These are phyloP conservation scores for Populus simonii DNA, from an alignment of 345 rosid genomes.

Conservation along the genomic window DNA sequence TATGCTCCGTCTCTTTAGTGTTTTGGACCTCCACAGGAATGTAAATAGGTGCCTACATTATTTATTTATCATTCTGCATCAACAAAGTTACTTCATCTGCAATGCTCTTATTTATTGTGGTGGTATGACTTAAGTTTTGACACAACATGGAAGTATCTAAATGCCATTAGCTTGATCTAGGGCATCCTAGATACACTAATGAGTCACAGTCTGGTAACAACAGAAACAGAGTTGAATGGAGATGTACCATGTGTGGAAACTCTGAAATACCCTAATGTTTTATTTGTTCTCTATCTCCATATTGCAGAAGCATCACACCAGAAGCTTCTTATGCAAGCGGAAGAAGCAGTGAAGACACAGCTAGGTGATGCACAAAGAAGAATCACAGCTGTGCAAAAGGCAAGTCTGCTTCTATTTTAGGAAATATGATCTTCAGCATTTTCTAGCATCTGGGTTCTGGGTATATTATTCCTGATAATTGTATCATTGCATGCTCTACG, in stretches of 20 bases:
- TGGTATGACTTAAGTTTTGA: background rate
- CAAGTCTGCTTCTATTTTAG: constrained; percentile 32
- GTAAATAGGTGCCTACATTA: background rate
- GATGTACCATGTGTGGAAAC: background rate
- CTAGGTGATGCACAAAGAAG: constrained; percentile 61
- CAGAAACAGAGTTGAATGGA: background rate
- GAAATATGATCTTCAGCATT: background rate
- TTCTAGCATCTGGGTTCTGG: background rate
- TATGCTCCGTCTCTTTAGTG: background rate
- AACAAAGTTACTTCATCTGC: background rate
- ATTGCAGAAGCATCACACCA: constrained; percentile 66
- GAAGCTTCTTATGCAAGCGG: constrained; percentile 59
- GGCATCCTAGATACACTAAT: background rate
- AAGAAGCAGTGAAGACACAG: constrained; percentile 57
- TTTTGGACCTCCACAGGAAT: background rate
- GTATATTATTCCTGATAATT: background rate
- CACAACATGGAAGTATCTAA: background rate
- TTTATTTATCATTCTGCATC: background rate
- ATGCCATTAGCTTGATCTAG: background rate
- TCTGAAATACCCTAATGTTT: background rate
- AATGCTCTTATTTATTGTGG: background rate
- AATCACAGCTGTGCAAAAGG: constrained; percentile 63
- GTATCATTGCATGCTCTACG: background rate
- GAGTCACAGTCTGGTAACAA: background rate
- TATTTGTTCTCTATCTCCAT: background rate